phyloP scores from a whole-genome alignment of 495 filamentous ascomycete genomes.

The Penicillium lividum region DNA sequence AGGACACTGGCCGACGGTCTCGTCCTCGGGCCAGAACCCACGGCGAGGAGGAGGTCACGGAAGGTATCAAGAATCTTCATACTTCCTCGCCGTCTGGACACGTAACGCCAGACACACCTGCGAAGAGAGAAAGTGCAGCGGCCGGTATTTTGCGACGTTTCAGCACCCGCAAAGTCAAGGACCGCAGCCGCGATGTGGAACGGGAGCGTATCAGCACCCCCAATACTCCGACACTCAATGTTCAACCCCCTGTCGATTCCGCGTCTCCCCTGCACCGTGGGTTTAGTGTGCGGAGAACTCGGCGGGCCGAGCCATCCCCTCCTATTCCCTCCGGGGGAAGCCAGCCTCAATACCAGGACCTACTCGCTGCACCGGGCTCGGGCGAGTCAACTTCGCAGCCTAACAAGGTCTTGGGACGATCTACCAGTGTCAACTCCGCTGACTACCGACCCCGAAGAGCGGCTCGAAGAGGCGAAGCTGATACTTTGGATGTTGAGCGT shows the following conservation, averaged over 20 bases:
- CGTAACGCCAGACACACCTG: constrained; percentile 59
- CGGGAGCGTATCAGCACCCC: constrained; percentile 57
- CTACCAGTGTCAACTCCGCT: constrained; percentile 82
- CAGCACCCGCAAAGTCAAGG: constrained; percentile 76
- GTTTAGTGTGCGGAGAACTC: constrained; percentile 74
- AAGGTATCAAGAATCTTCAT: constrained; percentile 73
- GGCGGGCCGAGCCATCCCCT: constrained; percentile 60
- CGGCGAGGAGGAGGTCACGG: constrained; percentile 88
- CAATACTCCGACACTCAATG: constrained; percentile 68
- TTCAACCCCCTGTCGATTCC: constrained; percentile 71
- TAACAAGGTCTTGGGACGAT: constrained; percentile 69
- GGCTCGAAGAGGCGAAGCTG: constrained; percentile 56
- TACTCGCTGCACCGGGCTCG: constrained; percentile 68
- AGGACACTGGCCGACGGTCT: constrained; percentile 72
- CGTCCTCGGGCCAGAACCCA: constrained; percentile 88
- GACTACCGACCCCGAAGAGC: constrained; percentile 68
- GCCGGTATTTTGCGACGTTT: constrained; percentile 86
- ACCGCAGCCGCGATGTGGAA: constrained; percentile 51
- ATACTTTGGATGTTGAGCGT: constrained; percentile 51
- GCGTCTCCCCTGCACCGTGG: constrained; percentile 68
- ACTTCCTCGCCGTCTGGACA: constrained; percentile 53
- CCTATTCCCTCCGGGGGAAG: constrained; percentile 62
- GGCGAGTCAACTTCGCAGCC: constrained; percentile 57
- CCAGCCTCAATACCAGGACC: constrained; percentile 69
- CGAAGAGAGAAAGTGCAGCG: constrained; percentile 84